phyloP scores from a whole-genome alignment of 139 green algal genomes.

The Auxenochlorella pyrenoidosa region DNA sequence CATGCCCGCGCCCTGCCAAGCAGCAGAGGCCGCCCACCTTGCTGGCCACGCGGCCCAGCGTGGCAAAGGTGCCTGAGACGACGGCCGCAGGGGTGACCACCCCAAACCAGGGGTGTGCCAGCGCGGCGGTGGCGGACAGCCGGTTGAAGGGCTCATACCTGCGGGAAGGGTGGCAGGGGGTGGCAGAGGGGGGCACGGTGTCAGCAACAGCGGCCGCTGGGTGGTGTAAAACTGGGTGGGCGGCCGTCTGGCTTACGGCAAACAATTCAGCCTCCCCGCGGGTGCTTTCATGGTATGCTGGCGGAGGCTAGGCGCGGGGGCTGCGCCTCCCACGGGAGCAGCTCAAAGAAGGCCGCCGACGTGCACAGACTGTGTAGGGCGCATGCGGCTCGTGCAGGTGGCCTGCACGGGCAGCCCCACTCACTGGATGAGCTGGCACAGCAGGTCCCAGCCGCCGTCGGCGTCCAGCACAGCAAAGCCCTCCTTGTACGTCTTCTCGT shows the following conservation, averaged over 20 bases:
- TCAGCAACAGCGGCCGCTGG: neutral
- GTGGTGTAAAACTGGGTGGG: neutral
- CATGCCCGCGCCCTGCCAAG: too few relatives aligned
- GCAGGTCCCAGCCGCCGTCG: conserved; percentile 82
- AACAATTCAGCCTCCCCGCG: too few relatives aligned
- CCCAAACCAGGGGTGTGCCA: conserved; percentile 65
- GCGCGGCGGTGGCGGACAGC: conserved; percentile 52
- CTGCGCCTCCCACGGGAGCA: too few relatives aligned
- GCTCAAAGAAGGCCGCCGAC: too few relatives aligned
- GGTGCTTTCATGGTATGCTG: too few relatives aligned
- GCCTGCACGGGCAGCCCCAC: too few relatives aligned
- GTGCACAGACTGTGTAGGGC: too few relatives aligned
- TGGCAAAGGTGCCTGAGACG: conserved; percentile 33
- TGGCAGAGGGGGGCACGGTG: neutral
- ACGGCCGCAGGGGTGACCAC: conserved; percentile 20
- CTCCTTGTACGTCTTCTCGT: conserved; percentile 61
- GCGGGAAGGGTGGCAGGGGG: neutral
- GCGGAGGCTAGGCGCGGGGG: too few relatives aligned
- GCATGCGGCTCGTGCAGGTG: too few relatives aligned
- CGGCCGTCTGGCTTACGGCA: too few relatives aligned
- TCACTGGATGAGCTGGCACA: conserved; percentile 45
- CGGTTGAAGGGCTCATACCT: conserved; percentile 35
- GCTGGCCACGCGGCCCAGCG: conserved; percentile 27
- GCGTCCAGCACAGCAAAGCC: conserved; percentile 83
- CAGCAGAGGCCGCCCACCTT: neutral